Conservation (phyloP, 108 stramenopile species). For the Cyclotella distinguenda region DNA sequence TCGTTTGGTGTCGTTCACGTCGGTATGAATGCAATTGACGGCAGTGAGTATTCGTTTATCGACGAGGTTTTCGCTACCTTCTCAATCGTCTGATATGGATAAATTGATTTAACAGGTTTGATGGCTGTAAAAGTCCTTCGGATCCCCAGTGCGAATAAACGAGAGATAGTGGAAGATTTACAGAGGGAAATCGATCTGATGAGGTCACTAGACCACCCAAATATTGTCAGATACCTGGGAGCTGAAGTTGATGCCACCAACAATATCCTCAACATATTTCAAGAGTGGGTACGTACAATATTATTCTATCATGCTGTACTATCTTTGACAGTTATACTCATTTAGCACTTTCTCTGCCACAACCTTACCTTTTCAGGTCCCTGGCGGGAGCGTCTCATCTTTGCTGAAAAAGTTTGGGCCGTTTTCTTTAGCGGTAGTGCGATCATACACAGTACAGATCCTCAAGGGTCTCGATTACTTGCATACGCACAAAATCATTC, state of each 20-base stretch:
- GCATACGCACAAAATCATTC: conserved; percentile 86
- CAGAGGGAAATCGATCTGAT: conserved; percentile 87
- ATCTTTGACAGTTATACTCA: too few species aligned
- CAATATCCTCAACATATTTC: conserved; percentile 87
- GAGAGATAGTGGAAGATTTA: conserved; percentile 53
- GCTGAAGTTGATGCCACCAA: conserved; percentile 76
- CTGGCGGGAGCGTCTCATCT: conserved; percentile 85
- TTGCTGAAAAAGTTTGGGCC: conserved; percentile 87
- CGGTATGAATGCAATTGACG: conserved; percentile 92
- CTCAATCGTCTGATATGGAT: not conserved
- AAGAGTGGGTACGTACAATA: too few species aligned
- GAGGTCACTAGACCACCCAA: conserved; percentile 83
- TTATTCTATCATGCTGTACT: too few species aligned
- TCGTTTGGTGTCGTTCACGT: conserved; percentile 93
- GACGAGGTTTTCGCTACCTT: not conserved
- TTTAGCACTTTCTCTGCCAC: too few species aligned
- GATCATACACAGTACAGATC: conserved; percentile 82
- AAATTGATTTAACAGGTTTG: conserved; percentile 1
- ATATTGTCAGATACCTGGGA: conserved; percentile 94
- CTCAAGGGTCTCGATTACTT: conserved; percentile 91
- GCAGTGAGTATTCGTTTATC: conserved; percentile 31
- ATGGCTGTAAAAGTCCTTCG: conserved; percentile 36
- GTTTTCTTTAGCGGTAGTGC: conserved; percentile 74
- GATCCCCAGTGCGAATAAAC: conserved; percentile 45
- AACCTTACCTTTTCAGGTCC: too few species aligned